Evolutionary conservation across 75 land plant genomes (phyloP).

Genomic region (Pinus albicaulis): DNA sequence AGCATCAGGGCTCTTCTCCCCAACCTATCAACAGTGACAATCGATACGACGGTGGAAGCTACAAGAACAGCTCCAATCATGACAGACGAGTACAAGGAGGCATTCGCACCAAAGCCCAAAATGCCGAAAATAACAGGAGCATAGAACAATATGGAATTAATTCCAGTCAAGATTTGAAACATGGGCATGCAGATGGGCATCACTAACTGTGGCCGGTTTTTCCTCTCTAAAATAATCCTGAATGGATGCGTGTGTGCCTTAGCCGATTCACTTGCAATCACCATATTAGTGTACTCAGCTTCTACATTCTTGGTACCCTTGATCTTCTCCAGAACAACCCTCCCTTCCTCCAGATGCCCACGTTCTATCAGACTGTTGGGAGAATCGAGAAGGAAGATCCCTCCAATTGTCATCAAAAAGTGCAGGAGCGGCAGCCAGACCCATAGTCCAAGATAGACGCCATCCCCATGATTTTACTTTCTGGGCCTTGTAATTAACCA

Average conservation of each 20-base stretch:
- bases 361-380: conserved; percentile 71
- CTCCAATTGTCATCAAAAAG: no score
- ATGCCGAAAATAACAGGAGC: conserved; percentile 85
- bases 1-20: conserved; percentile 72
- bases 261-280: conserved; percentile 64
- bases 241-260: conserved; percentile 53
- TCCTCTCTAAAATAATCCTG: conserved; percentile 46
- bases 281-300: conserved; percentile 70
- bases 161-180: conserved; percentile 85
- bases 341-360: conserved; percentile 38
- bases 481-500: no score
- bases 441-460: no score
- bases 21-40: conserved; percentile 56
- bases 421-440: no score
- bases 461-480: no score
- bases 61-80: conserved; percentile 56
- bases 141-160: conserved; percentile 83
- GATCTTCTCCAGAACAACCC: conserved; percentile 57
- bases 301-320: conserved; percentile 56
- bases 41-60: conserved; percentile 54
- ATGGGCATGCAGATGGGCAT: conserved; percentile 67
- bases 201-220: conserved; percentile 66
- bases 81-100: conserved; percentile 63
- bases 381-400: conserved; percentile 72
- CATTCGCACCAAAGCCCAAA: conserved; percentile 68